A percentile compares a stretch with the other conserved stretches of the same genome.
These are phyloP conservation scores for Drechslerella dactyloides DNA, from an alignment of 2,329 filamentous ascomycete genomes.

Conservation along the genomic window DNA sequence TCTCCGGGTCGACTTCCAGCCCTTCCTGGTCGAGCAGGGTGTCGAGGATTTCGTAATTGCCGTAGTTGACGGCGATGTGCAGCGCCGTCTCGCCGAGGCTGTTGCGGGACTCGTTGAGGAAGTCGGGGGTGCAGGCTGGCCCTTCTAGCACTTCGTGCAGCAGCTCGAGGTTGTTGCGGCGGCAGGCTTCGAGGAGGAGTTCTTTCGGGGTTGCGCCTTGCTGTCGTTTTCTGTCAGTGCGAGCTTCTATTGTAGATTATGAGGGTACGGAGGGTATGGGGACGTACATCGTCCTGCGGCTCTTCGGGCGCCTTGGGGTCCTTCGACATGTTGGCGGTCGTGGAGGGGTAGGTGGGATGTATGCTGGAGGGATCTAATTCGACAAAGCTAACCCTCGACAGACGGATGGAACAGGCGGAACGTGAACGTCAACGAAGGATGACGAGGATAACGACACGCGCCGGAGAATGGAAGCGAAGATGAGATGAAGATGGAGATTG, in stretches of 20 bases:
- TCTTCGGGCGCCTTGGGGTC: constrained; percentile 24
- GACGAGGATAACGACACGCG: background rate
- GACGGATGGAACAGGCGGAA: too few relatives aligned
- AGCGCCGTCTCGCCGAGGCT: constrained; percentile 86
- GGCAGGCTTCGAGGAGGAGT: constrained; percentile 88
- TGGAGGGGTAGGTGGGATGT: background rate
- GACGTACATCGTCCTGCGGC: constrained; percentile 17
- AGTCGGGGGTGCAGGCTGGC: constrained; percentile 61
- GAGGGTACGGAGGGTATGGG: background rate
- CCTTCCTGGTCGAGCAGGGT: constrained; percentile 80
- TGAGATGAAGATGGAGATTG: too few relatives aligned
- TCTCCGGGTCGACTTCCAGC: constrained; percentile 82
- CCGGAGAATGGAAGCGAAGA: too few relatives aligned
- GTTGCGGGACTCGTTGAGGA: constrained; percentile 85
- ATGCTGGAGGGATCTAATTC: background rate
- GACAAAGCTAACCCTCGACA: background rate
- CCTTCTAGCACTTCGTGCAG: constrained; percentile 74
- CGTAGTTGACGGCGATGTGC: constrained; percentile 83
- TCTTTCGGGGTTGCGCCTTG: constrained; percentile 86
- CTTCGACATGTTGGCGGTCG: constrained; percentile 26
- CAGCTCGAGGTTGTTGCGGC: constrained; percentile 87
- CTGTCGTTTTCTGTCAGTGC: constrained; percentile 15
- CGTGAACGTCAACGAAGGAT: too few relatives aligned
- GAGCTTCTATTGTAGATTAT: background rate
- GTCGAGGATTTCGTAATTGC: constrained; percentile 87